Base-by-base conservation (phyloP, 129 eudicot species). In the Scalesia atractyloides region DNA sequence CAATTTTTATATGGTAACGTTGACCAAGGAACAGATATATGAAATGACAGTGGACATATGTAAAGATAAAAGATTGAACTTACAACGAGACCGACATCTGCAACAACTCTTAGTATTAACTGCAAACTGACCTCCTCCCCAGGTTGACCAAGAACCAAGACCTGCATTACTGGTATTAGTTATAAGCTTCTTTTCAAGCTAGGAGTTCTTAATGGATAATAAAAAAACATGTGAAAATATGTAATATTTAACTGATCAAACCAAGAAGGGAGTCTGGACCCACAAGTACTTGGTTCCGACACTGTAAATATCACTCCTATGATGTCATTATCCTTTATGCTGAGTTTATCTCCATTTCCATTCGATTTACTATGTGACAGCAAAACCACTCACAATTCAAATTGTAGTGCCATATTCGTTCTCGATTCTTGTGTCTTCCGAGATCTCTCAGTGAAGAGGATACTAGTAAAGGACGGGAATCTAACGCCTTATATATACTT, bases 31-130 rank as follows among this genome's bases (percentile, higher is more conserved):
- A 30, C 9, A 30, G 4, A 26, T 14, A 30, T 60, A 47, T 46
- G 54, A 66, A 73, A 30, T 30, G 60, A 30, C 33, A 14, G 49
- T 39, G 59, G 75, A 53, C 15, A 68, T 9, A 41, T 18, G 50
- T 61, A 24, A 4, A 43, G 39, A 3, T n/a, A 43, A 52, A 62
- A 62, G 43, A 63, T 70, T 22, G 70, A 77, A 83, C 98, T 87
- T 83, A 90, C 98, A 79, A 94, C 89, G 77, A 94, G 90, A 59
- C 98, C 98, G 72, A 94, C 96, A 77, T 94, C 98, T 49, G 98
- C 97, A 19, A 94, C 98, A 57, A 94, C 96, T 84, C 98, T 81
- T 44, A 94, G 89, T 60, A 94, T 90, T 66, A 94, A 81, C 79
- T 94, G 93, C 85, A 94, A 77, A 79, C 87, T 90, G 64, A 90